Conservation (phyloP, 306 rosid species). For the Acmispon strigosus region DNA sequence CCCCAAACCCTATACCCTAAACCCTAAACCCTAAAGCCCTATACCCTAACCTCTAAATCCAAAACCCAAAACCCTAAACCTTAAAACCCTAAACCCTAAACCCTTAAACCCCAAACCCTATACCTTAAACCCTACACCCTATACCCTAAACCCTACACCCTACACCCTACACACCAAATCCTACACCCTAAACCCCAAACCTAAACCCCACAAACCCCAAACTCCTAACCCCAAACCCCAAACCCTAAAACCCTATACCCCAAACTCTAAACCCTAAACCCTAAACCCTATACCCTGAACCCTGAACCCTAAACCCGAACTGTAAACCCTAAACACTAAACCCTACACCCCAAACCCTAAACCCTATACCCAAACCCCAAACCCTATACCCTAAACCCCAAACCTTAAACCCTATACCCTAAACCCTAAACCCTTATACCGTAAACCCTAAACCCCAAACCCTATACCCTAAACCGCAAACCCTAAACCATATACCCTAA, state of each 20-base stretch:
- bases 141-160: neutral
- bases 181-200: neutral
- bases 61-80: neutral
- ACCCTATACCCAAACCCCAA: neutral
- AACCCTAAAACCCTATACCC: neutral
- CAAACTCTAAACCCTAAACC: neutral
- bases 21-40: neutral
- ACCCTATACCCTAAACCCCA: neutral
- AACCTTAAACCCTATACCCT: neutral
- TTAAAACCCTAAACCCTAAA: neutral
- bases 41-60: neutral
- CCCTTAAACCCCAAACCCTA: neutral
- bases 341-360: neutral
- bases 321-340: no score
- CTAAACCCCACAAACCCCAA: neutral
- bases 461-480: neutral
- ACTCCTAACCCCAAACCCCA: neutral
- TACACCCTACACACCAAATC: no score
- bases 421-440: neutral
- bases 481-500: no score
- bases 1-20: neutral
- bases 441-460: neutral
- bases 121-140: neutral
- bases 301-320: no score
- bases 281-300: neutral